A percentile compares a stretch with the other conserved stretches of the same genome.
These are phyloP conservation scores for Venturia pyrina DNA, from an alignment of 2,329 filamentous ascomycete genomes.

Conservation along the genomic window DNA sequence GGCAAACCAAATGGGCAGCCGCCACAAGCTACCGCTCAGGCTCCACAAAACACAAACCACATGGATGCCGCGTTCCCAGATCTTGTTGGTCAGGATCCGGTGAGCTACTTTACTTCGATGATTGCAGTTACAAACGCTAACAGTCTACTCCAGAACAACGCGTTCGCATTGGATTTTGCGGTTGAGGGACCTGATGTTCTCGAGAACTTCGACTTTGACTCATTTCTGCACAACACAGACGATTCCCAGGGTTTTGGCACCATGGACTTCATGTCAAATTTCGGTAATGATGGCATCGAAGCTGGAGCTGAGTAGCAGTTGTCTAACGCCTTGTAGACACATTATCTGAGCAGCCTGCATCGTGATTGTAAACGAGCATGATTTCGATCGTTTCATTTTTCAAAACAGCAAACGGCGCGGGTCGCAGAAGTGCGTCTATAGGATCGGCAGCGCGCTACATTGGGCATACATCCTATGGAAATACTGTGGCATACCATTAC, in stretches of 20 bases:
- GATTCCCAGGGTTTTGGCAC: conserved; percentile 22
- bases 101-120: conserved; percentile 14
- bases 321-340: conserved; percentile 4
- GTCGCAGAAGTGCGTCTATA: background rate
- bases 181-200: conserved; percentile 54
- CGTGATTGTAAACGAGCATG: background rate
- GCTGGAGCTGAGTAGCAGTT: conserved; percentile 15
- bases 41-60: conserved; percentile 9
- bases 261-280: conserved; percentile 9
- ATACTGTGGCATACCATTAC: conserved; percentile 2
- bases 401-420: background rate
- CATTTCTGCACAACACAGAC: conserved; percentile 49
- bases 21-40: background rate
- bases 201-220: conserved; percentile 58
- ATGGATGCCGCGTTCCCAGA: conserved; percentile 16
- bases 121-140: conserved; percentile 24
- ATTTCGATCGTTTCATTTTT: background rate
- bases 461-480: background rate
- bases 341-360: background rate
- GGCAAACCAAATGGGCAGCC: conserved; percentile 4
- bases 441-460: background rate
- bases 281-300: conserved; percentile 20
- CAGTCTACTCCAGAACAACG: conserved; percentile 19
- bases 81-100: conserved; percentile 22
- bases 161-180: conserved; percentile 25